These are phyloP conservation scores for Umbilicus rupestris DNA, from an alignment of 164 flowering plant species.

Conservation along the genomic window DNA sequence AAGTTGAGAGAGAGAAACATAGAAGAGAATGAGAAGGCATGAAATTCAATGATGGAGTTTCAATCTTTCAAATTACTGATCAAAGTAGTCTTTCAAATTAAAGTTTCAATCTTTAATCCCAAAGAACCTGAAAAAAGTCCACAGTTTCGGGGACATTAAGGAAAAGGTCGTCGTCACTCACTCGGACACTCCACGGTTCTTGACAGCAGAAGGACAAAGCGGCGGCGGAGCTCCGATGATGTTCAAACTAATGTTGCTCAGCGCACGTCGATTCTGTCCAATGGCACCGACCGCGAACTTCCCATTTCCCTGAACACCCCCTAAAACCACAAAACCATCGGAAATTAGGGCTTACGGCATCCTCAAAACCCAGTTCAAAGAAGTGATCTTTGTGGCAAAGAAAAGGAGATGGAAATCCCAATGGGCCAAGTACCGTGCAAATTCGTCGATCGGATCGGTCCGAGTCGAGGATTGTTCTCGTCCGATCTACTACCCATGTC, in stretches of 20 bases:
- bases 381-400: background rate
- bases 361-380: background rate
- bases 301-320: slow-evolving; percentile 27
- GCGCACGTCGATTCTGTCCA: slow-evolving; percentile 54
- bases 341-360: slow-evolving; percentile 6
- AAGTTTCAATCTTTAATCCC: background rate
- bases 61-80: background rate
- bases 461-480: slow-evolving; percentile 50
- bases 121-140: background rate
- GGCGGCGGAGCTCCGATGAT: slow-evolving; percentile 40
- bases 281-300: slow-evolving; percentile 21
- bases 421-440: slow-evolving; percentile 25
- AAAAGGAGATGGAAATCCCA: background rate
- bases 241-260: slow-evolving; percentile 49
- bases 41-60: no score
- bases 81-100: no score
- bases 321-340: slow-evolving; percentile 6
- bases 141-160: background rate
- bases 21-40: no score
- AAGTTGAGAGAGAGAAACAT: no score
- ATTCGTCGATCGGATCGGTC: slow-evolving; percentile 22
- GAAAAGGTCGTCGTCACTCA: slow-evolving; percentile 13
- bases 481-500: slow-evolving; percentile 62
- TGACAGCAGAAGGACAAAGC: slow-evolving; percentile 33
- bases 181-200: slow-evolving; percentile 46